Base-by-base conservation (phyloP, 2,329 filamentous ascomycete genomes). In the Daldinia sp. region DNA sequence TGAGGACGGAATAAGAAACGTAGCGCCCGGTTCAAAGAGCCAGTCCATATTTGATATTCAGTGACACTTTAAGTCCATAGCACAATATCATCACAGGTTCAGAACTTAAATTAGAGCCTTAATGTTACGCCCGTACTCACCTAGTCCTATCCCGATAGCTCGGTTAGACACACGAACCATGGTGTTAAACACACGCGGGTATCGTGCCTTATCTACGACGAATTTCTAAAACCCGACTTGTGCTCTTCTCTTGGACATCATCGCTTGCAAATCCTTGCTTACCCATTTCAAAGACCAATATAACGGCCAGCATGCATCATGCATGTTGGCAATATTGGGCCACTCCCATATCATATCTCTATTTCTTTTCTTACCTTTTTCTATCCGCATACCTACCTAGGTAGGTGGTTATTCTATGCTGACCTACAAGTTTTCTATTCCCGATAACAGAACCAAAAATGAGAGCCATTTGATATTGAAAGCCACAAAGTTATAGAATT, bases 1-100 rank as follows among this genome's bases (percentile, higher is more conserved):
- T 65, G 59, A 62, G 56, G 39, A 30, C 10, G 42, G 26, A n/a
- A 35, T 35, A 23, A 60, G 39, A 7, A 60, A 44, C 3, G 2
- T 12, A 42, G 23, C 20, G 13, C 6, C 15, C 6, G 9, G 15
- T 10, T 51, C 9, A 6, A 51, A 18, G 13, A 7, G 15, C 4
- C 15, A 18, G 12, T 51, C 15, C 12, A 51, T 33, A n/a, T 18
- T 30, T 18, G 9, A 9, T 33, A 15, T 15, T 3, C 15, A 6
- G 26, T 26, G 15, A 50, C 15, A 28, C 2, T 50, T 3, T 18
- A 20, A 42, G 41, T 42, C 41, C 13, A 26, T 18, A 44, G 10
- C 7, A 20, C 7, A 9, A 44, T 44, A 4, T 18, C 41, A 20
- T 7, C 12, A 46, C n/a, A 54, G 28, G 30, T 15, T 26, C 18